Conservation (phyloP, 176 grass and related monocot species). For the Oryza rufipogon region DNA sequence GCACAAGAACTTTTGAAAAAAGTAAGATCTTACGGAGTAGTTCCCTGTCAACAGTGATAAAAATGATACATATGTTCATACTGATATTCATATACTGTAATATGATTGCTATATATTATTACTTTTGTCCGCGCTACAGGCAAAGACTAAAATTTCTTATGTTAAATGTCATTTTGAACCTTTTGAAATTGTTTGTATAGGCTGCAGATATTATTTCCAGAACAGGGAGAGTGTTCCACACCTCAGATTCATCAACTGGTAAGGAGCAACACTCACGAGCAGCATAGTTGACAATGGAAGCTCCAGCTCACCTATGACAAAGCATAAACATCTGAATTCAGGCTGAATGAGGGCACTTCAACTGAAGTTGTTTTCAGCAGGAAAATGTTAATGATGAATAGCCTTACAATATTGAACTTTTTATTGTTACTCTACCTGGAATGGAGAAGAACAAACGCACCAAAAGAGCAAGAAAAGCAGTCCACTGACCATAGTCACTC, state of each 20-base stretch:
- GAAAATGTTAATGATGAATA: neutral
- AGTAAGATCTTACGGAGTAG: neutral
- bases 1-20: neutral
- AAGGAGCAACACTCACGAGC: constrained; percentile 72
- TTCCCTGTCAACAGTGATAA: neutral
- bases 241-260: constrained; percentile 75
- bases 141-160: neutral
- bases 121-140: no score
- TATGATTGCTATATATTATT: neutral
- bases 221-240: constrained; percentile 27
- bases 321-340: constrained; percentile 15
- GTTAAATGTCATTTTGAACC: neutral
- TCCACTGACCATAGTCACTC: constrained; percentile 92
- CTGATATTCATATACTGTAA: neutral
- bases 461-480: constrained; percentile 85
- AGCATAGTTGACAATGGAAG: constrained; percentile 81
- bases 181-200: neutral
- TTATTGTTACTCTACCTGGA: constrained; percentile 64
- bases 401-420: neutral
- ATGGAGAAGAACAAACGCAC: constrained; percentile 81
- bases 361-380: neutral
- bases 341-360: neutral
- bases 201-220: neutral
- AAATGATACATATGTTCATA: neutral
- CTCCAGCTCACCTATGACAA: constrained; percentile 69